Evolutionary conservation across 306 rosid genomes (phyloP), one percentile per base, ranked within the genome.

Genomic region (Argentina anserina): DNA sequence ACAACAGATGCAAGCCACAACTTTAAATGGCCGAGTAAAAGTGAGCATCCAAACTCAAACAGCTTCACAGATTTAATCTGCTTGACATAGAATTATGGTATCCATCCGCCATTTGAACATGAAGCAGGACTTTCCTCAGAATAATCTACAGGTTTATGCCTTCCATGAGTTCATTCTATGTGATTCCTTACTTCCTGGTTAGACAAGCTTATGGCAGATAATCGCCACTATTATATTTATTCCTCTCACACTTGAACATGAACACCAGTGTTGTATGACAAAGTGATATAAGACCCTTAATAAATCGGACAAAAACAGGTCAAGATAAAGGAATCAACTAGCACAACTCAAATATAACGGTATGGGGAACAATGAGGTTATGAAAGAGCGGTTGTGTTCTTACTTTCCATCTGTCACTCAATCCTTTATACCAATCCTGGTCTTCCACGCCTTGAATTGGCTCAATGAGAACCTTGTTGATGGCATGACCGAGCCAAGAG

Each of bases 351-450:
- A 0, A 33, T 33, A 1, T 2, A 33, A 2, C 36, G 5, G 36
- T 33, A 33, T 33, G 17, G 1, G 28, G 42, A 77, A 33, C 18
- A 18, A 47, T 14, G 49, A 74, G 15, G 47, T 64, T 65, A 79
- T 14, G 36, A 60, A 52, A 55, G 28, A 66, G 71, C 64, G 78
- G 62, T 72, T 69, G 74, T 56, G 78, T 77, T 78, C 81, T 87
- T 93, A 90, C 98, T 92, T 93, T 93, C 98, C 98, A 93, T 85
- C 71, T 86, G 62, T 83, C 82, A 81, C 84, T 84, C 78, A 93
- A 82, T 67, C 75, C 78, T 82, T 84, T 87, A 84, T 83, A 91
- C 98, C 98, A 93, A 67, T 93, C 97, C 81, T 89, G 94, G 73
- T 87, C 88, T 76, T 91, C 97, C 42, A 82, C 90, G 62, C 83